Base-by-base conservation (phyloP, 2,329 filamentous ascomycete species). In the Coniosporium tulheliwenetii region DNA sequence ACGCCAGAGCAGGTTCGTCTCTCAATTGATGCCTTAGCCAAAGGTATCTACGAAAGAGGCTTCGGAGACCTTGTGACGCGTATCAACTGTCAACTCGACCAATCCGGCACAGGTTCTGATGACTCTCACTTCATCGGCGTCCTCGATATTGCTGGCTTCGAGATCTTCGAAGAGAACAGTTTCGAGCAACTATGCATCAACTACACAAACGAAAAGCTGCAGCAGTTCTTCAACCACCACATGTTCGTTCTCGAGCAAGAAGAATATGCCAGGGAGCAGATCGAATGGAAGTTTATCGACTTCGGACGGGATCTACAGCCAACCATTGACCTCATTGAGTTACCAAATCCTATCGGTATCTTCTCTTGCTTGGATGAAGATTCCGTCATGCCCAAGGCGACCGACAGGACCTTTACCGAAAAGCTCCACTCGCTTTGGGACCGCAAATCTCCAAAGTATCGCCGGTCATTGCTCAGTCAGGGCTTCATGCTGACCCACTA, bases 141-240 rank as follows among this genome's bases (percentile, higher is more conserved):
- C 8, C 78, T 98, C 35, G 91, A 98, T 75, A 98, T 98, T 61
- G 93, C 93, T 47, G 91, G 91, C 45, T 98, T 98, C 61, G 91
- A 98, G 57, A 98, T 98, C 44, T 98, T 98, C 52, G 87, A 98
- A 51, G 76, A 85, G 53, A 98, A 98, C 66, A 95, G 89, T 66
- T 98, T 98, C 54, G 91, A 98, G 59, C 91, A 98, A 60, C 73
- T 98, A 5, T 98, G 91, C 67, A 98, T 98, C 71, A 98, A 98
- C 63, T 98, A 98, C 63, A 96, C 93, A 45, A 98, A 98, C 62
- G 91, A 98, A 61, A 98, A 95, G 60, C 75, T 98, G 5, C 91
- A 98, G 55, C 91, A 98, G 51, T 98, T 98, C 61, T 98, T 98
- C 73, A 98, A 98, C 54, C 91, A 98, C 57, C 93, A 98, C 66